phyloP scores from a whole-genome alignment of 2,329 filamentous ascomycete species.

The Colletotrichum endophyticum region DNA sequence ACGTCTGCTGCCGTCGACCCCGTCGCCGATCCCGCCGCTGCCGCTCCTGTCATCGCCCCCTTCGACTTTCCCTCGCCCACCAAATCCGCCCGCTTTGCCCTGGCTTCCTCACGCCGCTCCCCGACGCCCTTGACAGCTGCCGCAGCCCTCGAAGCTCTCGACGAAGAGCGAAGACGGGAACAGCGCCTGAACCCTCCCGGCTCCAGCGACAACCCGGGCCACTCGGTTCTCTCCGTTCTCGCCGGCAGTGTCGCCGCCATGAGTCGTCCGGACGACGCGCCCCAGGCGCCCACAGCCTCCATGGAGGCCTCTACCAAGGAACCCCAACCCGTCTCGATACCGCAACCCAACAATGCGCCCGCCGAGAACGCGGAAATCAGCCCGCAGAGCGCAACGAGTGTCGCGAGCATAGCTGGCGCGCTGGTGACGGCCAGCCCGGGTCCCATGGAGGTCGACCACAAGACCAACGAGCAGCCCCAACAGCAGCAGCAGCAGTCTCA shows the following conservation, averaged over 20 bases:
- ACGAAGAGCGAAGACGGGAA: constrained; percentile 54
- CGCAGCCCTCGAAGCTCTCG: constrained; percentile 54
- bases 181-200: constrained; percentile 43
- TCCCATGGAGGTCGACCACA: constrained; percentile 60
- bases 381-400: constrained; percentile 44
- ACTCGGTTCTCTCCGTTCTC: constrained; percentile 57
- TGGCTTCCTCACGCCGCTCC: constrained; percentile 44
- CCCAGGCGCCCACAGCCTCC: constrained; percentile 48
- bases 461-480: constrained; percentile 31
- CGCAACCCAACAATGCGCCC: constrained; percentile 35
- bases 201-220: constrained; percentile 59
- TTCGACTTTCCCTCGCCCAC: constrained; percentile 47
- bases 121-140: constrained; percentile 49
- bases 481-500: constrained; percentile 39
- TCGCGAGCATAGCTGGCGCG: constrained; percentile 45
- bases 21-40: constrained; percentile 1
- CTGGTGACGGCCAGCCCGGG: constrained; percentile 55
- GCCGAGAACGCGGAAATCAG: constrained; percentile 46
- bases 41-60: background rate
- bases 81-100: constrained; percentile 57
- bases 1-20: constrained; percentile 30
- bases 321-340: constrained; percentile 25
- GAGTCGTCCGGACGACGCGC: constrained; percentile 61
- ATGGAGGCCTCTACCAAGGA: constrained; percentile 46
- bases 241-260: constrained; percentile 59